These are phyloP conservation scores for Phytophthora fragariae DNA, from an alignment of 352 stramenopile genomes.

Conservation along the genomic window DNA sequence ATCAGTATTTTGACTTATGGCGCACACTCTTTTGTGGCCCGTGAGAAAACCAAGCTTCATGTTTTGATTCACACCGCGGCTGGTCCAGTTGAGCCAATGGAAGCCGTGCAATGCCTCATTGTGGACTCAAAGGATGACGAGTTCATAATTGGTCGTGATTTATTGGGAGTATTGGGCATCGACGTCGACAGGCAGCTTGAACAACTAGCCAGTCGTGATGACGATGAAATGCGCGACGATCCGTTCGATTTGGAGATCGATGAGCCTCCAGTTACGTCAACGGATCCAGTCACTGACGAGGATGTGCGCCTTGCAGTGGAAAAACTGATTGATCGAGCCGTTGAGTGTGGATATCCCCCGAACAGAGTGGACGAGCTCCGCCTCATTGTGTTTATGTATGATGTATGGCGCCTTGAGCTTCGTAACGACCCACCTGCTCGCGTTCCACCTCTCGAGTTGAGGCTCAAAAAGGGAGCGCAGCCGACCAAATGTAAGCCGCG, in stretches of 20 bases:
- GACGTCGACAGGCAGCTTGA: conserved; percentile 25
- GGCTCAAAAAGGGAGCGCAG: neutral
- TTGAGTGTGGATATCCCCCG: conserved; percentile 16
- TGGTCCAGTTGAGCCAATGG: conserved; percentile 6
- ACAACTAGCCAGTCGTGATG: conserved; percentile 4
- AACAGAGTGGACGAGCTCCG: conserved; percentile 3
- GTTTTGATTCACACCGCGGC: conserved; percentile 24
- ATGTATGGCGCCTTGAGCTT: neutral
- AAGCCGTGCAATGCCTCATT: conserved; percentile 2
- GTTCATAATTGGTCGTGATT: conserved; percentile 26
- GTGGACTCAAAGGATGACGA: conserved; percentile 15
- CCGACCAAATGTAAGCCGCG: neutral
- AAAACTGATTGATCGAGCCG: neutral
- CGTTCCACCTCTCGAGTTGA: neutral
- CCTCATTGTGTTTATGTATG: neutral
- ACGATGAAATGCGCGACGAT: conserved; percentile 5
- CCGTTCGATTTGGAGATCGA: neutral
- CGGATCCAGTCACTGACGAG: neutral
- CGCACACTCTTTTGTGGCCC: neutral
- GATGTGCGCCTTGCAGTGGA: conserved; percentile 3
- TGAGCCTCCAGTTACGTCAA: neutral
- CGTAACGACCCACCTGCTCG: neutral
- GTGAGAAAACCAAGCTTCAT: neutral
- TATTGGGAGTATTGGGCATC: conserved; percentile 9
- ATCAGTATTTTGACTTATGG: conserved; percentile 8